Base-by-base conservation (phyloP, 805 yeast species). In the Cyberlindnera euphorbiiphila region DNA sequence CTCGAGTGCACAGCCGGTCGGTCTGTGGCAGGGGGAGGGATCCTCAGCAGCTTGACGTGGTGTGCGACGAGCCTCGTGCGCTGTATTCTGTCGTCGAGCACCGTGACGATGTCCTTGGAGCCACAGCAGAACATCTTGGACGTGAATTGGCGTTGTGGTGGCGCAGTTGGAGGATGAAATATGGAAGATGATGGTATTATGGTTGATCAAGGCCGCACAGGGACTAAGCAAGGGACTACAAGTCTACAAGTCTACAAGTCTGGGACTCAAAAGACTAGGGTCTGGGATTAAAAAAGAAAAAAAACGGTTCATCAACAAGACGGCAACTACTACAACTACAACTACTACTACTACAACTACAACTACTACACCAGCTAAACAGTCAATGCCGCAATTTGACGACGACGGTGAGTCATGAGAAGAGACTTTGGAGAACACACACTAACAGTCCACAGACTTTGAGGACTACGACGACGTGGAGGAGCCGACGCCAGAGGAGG, bases 401-500 rank as follows among this genome's bases (percentile, higher is more conserved):
- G 57, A 53, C n/a, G 59, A 54, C 35, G 55, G 55, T 51, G 39
- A 20, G 55, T 45, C 7, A 25, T 25, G 7, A 25, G 27, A 6
- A 11, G 11, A 11, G 16, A 6, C 26, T 5, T 17, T 17, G 16
- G 6, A 13, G 11, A 12, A 13, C 17, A 6, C n/a, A 10, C 9
- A 19, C 29, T 27, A 21, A 25, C 34, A 31, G 8, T 14, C 12
- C 4, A 16, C 33, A 46, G 47, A 41, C 28, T 43, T 59, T 2
- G 49, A 51, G 28, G 64, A 60, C 42, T 62, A 64, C 41, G 52
- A 51, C 15, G 45, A 48, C 17, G 49, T 36, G 5, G 54, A 47
- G 22, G 62, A 57, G 32, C 60, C 66, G 31, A 59, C 62, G 15
- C 65, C 63, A 15, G 73, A 68, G 25, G 65, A 59, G 15, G 60